phyloP scores from a whole-genome alignment of 495 filamentous ascomycete genomes.

The Talaromyces stipitatus region DNA sequence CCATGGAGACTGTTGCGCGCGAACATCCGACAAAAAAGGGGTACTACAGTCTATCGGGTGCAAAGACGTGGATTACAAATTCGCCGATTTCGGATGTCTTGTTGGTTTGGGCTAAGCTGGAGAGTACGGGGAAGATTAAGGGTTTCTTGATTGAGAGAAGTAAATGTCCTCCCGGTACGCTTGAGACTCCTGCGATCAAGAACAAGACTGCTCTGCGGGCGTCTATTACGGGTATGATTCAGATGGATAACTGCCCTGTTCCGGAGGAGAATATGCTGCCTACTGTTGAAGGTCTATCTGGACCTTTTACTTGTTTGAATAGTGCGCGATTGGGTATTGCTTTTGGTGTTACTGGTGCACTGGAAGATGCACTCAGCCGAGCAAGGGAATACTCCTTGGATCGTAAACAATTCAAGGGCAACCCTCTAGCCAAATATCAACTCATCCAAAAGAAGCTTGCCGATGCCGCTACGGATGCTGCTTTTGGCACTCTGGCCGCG shows the following conservation, averaged over 20 bases:
- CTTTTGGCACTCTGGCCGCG: slow-evolving; percentile 79
- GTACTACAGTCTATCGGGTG: slow-evolving; percentile 69
- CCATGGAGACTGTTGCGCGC: slow-evolving; percentile 86
- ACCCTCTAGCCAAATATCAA: slow-evolving; percentile 94
- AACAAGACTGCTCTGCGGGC: slow-evolving; percentile 92
- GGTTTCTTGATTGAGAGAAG: slow-evolving; percentile 83
- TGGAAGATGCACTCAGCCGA: slow-evolving; percentile 81
- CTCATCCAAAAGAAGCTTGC: slow-evolving; percentile 97
- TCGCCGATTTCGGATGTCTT: slow-evolving; percentile 88
- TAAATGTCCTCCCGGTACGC: slow-evolving; percentile 73
- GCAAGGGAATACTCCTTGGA: slow-evolving; percentile 83
- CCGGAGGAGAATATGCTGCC: slow-evolving; percentile 92
- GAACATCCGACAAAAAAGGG: slow-evolving; percentile 85
- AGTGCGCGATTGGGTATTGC: slow-evolving; percentile 89
- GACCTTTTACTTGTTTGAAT: slow-evolving; percentile 92
- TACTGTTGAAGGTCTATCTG: slow-evolving; percentile 75
- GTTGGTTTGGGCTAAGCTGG: slow-evolving; percentile 89
- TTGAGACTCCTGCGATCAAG: slow-evolving; percentile 89
- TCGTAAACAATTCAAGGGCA: slow-evolving; percentile 92
- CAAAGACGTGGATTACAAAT: slow-evolving; percentile 99
- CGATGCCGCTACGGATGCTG: slow-evolving; percentile 83
- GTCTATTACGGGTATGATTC: slow-evolving; percentile 96
- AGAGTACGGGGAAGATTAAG: slow-evolving; percentile 87
- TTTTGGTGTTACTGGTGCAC: slow-evolving; percentile 84
- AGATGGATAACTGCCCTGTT: slow-evolving; percentile 83